Percentiles rank a stretch among this genome's conserved stretches.
These are phyloP conservation scores for Pythium folliculosum DNA, from an alignment of 352 stramenopile species.

Conservation along the genomic window DNA sequence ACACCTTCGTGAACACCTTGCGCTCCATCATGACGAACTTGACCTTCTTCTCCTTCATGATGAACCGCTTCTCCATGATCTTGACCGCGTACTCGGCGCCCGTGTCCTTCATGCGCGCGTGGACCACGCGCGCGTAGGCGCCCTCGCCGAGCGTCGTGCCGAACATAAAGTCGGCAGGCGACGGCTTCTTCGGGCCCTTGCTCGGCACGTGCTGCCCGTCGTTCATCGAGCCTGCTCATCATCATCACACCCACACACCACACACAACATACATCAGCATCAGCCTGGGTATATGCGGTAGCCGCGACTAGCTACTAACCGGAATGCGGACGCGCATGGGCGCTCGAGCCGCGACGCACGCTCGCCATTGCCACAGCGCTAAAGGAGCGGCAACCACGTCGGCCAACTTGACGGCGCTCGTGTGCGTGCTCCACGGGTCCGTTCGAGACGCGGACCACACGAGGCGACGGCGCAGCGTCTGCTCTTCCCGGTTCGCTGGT, in stretches of 20 bases:
- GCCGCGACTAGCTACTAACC: not conserved
- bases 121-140: conserved; percentile 85
- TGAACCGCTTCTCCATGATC: conserved; percentile 92
- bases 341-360: conserved; percentile 21
- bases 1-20: conserved; percentile 89
- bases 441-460: not conserved
- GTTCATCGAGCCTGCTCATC: conserved; percentile 14
- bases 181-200: conserved; percentile 50
- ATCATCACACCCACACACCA: not conserved
- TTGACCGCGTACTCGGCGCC: conserved; percentile 88
- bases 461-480: conserved; percentile 11
- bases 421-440: not conserved
- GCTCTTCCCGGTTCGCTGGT: not conserved
- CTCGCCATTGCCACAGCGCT: conserved; percentile 13
- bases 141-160: conserved; percentile 85
- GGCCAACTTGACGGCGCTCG: not conserved
- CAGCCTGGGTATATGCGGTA: too few species aligned
- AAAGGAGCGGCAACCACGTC: not conserved
- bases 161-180: conserved; percentile 89
- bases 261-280: not conserved
- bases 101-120: conserved; percentile 89
- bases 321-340: conserved; percentile 14
- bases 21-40: conserved; percentile 92
- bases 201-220: conserved; percentile 24
- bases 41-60: conserved; percentile 91